Percentiles rank a stretch among this genome's conserved stretches.
These are phyloP conservation scores for Leccinum proximum DNA, from an alignment of 1,284 basidiomycete genomes.

Conservation along the genomic window DNA sequence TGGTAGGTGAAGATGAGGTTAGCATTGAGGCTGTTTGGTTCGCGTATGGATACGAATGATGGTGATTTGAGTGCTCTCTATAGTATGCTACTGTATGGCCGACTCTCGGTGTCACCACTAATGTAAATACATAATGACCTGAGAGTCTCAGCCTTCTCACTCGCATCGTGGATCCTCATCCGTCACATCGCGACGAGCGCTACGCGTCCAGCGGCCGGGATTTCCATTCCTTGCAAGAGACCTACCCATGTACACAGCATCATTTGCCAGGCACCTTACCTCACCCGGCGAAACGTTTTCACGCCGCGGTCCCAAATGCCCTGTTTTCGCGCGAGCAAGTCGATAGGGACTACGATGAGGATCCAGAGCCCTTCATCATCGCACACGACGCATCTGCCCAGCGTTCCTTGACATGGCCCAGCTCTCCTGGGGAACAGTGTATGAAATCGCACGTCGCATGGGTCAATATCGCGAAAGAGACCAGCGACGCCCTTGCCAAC, in stretches of 20 bases:
- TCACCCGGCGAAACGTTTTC: constrained; percentile 19
- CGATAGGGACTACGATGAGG: constrained; percentile 11
- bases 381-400: constrained; percentile 38
- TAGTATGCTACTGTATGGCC: too few species aligned
- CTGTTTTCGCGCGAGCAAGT: not conserved
- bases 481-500: too few species aligned
- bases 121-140: too few species aligned
- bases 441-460: constrained; percentile 53
- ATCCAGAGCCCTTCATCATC: constrained; percentile 35
- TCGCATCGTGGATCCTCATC: too few species aligned
- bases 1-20: too few species aligned
- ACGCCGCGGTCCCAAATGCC: not conserved
- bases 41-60: too few species aligned
- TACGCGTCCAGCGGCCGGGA: not conserved
- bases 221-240: constrained; percentile 16
- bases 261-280: constrained; percentile 7
- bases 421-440: constrained; percentile 54
- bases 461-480: too few species aligned
- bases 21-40: too few species aligned
- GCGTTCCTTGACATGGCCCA: constrained; percentile 36
- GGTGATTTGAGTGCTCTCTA: too few species aligned
- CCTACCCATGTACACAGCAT: constrained; percentile 9
- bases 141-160: too few species aligned
- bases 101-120: too few species aligned
- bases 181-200: too few species aligned